Conservation (phyloP, 1,284 basidiomycete genomes). For the Rhodotorula sp. region DNA sequence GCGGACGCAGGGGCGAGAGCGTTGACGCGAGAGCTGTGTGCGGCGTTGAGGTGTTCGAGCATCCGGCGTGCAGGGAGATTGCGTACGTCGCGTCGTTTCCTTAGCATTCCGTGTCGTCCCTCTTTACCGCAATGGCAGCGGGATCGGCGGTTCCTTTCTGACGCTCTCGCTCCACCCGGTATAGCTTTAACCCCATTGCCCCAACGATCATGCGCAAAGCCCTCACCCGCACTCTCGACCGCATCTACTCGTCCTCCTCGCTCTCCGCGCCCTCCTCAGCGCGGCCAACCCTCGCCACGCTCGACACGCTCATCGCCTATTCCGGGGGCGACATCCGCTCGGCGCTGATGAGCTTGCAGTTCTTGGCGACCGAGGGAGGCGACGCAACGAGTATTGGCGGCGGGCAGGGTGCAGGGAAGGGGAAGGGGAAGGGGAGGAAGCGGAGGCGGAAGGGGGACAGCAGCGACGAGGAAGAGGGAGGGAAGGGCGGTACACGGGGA, state of each 20-base stretch:
- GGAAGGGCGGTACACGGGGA: conserved; percentile 8
- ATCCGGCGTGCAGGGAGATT: conserved; percentile 72
- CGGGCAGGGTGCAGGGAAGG: conserved; percentile 40
- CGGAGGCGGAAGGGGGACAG: conserved; percentile 33
- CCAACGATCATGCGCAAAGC: conserved; percentile 80
- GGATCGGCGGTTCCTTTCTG: no score
- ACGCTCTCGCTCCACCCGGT: no score
- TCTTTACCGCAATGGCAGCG: no score
- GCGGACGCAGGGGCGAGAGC: conserved; percentile 51
- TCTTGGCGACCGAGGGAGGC: conserved; percentile 54
- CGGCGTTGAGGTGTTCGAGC: conserved; percentile 59
- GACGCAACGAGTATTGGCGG: conserved; percentile 10
- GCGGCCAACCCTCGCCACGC: conserved; percentile 46
- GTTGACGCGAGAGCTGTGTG: conserved; percentile 34
- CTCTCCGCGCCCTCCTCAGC: neutral
- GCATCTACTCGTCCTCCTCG: conserved; percentile 48
- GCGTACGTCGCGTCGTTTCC: conserved; percentile 56
- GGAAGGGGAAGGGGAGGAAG: conserved; percentile 17
- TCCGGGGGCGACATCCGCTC: conserved; percentile 88
- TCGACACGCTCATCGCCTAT: conserved; percentile 74
- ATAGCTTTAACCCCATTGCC: conserved; percentile 84
- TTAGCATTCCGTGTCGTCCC: neutral
- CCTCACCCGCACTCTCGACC: conserved; percentile 65
- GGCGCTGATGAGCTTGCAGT: conserved; percentile 88
- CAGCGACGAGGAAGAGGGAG: neutral